A percentile compares a stretch with the other conserved stretches of the same genome.
Evolutionary conservation across 1,284 basidiomycete genomes (phyloP).

Genomic region (Cutaneotrichosporon curvatum): DNA sequence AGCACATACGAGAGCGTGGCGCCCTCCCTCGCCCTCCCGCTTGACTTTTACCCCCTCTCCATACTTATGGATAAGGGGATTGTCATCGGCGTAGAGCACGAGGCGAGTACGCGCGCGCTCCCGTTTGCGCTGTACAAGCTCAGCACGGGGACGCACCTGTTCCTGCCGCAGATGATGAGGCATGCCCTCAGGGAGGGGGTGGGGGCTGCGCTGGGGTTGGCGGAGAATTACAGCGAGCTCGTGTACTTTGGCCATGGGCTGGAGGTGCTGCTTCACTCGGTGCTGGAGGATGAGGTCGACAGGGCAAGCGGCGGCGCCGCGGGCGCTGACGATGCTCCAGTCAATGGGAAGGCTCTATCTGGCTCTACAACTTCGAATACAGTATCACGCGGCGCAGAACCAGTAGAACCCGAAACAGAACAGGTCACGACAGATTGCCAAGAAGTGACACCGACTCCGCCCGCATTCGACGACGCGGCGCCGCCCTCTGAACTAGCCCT

Average conservation of each 20-base stretch:
- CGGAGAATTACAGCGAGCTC: slow-evolving; percentile 75
- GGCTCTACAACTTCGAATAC: no score
- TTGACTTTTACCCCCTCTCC: slow-evolving; percentile 93
- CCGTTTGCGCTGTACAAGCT: slow-evolving; percentile 90
- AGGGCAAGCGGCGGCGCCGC: no score
- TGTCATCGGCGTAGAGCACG: slow-evolving; percentile 90
- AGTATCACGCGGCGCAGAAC: no score
- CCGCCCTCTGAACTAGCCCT: slow-evolving; percentile 58
- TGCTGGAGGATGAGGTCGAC: slow-evolving; percentile 81
- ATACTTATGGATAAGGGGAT: slow-evolving; percentile 98
- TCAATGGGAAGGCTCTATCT: no score
- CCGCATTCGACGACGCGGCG: background rate
- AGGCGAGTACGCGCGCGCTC: slow-evolving; percentile 68
- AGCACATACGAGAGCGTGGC: slow-evolving; percentile 61
- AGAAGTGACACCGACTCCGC: background rate
- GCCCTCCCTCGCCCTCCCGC: slow-evolving; percentile 80
- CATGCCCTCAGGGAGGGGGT: slow-evolving; percentile 72
- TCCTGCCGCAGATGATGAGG: slow-evolving; percentile 83
- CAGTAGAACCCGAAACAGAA: no score
- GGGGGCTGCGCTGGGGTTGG: slow-evolving; percentile 75
- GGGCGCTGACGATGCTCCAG: no score
- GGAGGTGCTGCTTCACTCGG: slow-evolving; percentile 87
- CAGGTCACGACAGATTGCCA: background rate
- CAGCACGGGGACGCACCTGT: slow-evolving; percentile 88
- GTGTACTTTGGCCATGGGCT: slow-evolving; percentile 91